These are phyloP conservation scores for Cladosporium sp. DNA, from an alignment of 2,329 filamentous ascomycete species.

Conservation along the genomic window DNA sequence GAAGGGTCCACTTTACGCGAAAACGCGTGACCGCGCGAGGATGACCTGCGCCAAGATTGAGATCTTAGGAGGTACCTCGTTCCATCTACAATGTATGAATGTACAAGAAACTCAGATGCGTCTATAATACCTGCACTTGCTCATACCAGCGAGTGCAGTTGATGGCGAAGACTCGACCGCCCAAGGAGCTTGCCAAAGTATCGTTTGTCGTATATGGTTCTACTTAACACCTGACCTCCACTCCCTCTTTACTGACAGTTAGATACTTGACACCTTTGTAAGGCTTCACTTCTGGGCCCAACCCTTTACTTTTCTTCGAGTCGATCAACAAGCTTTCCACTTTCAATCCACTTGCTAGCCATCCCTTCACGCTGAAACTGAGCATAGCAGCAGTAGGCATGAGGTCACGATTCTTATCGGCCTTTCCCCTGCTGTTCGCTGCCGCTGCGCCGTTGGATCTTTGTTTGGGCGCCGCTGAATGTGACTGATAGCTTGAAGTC, in stretches of 20 bases:
- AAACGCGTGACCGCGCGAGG: background rate
- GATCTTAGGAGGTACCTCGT: too few species aligned
- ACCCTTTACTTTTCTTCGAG: conserved; percentile 74
- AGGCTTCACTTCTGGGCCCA: conserved; percentile 84
- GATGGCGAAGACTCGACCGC: too few species aligned
- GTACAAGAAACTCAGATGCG: too few species aligned
- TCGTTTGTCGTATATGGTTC: too few species aligned
- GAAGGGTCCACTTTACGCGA: conserved; percentile 5
- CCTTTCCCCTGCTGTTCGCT: conserved; percentile 14
- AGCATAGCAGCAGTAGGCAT: conserved; percentile 47
- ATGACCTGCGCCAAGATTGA: background rate
- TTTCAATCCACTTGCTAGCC: conserved; percentile 61
- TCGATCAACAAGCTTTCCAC: conserved; percentile 61
- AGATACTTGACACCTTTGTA: conserved; percentile 99
- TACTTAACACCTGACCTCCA: conserved; percentile 45
- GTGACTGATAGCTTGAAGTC: conserved; percentile 17
- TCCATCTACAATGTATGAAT: too few species aligned
- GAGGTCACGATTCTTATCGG: conserved; percentile 37
- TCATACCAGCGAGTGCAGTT: too few species aligned
- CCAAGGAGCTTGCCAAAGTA: too few species aligned
- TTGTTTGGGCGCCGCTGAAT: background rate
- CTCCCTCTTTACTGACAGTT: conserved; percentile 60
- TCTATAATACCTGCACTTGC: too few species aligned
- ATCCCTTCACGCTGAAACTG: conserved; percentile 55
- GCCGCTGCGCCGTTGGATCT: background rate